These are phyloP conservation scores for Grosmannia penicillata DNA, from an alignment of 2,329 filamentous ascomycete species.

Conservation along the genomic window DNA sequence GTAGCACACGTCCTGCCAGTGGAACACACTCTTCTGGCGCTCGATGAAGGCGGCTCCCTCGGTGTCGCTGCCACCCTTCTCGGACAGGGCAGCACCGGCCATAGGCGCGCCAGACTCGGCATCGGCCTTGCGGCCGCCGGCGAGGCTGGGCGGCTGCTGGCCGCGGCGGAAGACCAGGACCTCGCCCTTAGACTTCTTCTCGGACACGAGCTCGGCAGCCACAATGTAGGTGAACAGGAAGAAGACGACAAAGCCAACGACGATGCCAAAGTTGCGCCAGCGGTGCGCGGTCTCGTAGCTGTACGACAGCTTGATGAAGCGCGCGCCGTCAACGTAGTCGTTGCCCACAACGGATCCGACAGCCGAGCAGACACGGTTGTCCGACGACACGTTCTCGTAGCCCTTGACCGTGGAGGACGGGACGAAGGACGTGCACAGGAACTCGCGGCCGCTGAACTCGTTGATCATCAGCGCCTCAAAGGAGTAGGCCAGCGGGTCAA, in stretches of 20 bases:
- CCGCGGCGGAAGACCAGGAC: constrained; percentile 62
- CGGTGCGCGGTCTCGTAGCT: constrained; percentile 39
- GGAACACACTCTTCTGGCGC: constrained; percentile 61
- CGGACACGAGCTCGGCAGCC: no score
- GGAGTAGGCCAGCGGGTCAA: constrained; percentile 65
- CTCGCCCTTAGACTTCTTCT: no score
- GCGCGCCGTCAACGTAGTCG: constrained; percentile 38
- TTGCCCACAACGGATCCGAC: constrained; percentile 43
- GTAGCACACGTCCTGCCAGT: constrained; percentile 74
- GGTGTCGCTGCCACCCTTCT: constrained; percentile 7
- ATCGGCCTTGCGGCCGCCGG: constrained; percentile 49
- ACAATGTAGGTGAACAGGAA: no score
- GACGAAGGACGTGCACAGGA: constrained; percentile 32
- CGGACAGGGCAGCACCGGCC: constrained; percentile 24
- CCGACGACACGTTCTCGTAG: constrained; percentile 20
- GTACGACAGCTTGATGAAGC: constrained; percentile 39
- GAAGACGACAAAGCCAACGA: no score
- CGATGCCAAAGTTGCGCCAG: no score
- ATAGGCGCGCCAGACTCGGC: constrained; percentile 33
- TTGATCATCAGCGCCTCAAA: constrained; percentile 75
- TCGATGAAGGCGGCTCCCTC: constrained; percentile 30
- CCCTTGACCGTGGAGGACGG: constrained; percentile 21
- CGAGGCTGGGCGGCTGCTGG: constrained; percentile 42
- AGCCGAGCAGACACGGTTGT: constrained; percentile 39
- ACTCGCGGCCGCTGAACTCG: constrained; percentile 57